These are phyloP conservation scores for Henckelia pumila DNA, from an alignment of 257 asterid species.

Conservation along the genomic window DNA sequence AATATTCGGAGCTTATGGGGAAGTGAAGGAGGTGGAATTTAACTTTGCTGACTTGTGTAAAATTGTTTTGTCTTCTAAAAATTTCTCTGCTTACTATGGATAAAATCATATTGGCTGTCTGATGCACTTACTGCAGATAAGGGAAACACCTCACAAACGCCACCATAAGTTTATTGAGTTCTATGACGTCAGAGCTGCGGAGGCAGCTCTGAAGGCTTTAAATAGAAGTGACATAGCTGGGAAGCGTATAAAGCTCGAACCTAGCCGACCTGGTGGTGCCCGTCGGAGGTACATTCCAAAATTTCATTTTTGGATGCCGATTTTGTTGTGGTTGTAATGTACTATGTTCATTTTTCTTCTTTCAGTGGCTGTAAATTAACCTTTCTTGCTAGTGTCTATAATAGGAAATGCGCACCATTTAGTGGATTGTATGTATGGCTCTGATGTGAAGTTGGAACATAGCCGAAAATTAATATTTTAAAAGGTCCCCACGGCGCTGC, in stretches of 20 bases:
- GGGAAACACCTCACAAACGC: constrained; percentile 93
- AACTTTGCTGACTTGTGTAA: constrained; percentile 8
- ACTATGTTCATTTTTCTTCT: not conserved
- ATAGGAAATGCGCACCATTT: not conserved
- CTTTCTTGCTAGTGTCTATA: not conserved
- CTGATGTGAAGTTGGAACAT: not conserved
- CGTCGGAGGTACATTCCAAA: constrained; percentile 64
- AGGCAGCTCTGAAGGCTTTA: constrained; percentile 89
- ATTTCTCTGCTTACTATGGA: constrained; percentile 8
- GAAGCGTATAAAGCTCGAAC: constrained; percentile 92
- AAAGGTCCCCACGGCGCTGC: not conserved
- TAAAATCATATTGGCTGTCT: constrained; percentile 23
- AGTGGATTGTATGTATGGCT: not conserved
- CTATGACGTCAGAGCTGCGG: constrained; percentile 94
- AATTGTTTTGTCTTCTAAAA: constrained; percentile 12
- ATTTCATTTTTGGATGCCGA: not conserved
- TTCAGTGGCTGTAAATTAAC: not conserved
- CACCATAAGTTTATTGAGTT: constrained; percentile 97
- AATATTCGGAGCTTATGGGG: constrained; percentile 94
- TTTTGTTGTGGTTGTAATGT: constrained; percentile 1
- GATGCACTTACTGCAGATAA: constrained; percentile 51
- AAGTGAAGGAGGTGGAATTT: constrained; percentile 84
- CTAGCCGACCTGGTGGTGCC: constrained; percentile 96
- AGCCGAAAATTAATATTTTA: not conserved
- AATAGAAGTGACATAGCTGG: constrained; percentile 91